Base-by-base conservation (phyloP, 139 green algal genomes). In the Pleodorina starrii region DNA sequence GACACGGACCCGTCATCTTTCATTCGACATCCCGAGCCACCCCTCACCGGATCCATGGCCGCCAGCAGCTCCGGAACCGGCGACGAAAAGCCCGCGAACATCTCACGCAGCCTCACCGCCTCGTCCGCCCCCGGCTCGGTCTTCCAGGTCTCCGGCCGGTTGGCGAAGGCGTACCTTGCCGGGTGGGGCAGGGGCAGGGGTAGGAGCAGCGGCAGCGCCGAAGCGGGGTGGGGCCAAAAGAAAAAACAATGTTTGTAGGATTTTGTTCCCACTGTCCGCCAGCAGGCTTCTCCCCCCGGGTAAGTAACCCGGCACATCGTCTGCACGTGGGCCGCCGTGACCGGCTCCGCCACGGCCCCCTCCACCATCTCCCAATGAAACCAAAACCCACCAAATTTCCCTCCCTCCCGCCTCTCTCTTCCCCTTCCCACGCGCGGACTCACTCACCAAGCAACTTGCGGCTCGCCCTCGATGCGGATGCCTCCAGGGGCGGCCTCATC, bases 111-210 rank as follows among this genome's bases (percentile, higher is more conserved):
- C 42, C 57, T 25, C 42, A 54, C 79, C 14, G 59, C 79, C 54
- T 86, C 79, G 42, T 86, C 79, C 5, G 79, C 29, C 5, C 79
- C 59, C 57, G 79, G 79, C 59, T 86, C 40, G 12, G 79, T 38
- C 40, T 7, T 4, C 79, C 79, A 86, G 57, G 66, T 48, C 40
- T 59, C 57, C 25, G 79, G 79, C 57, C 38, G 57, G 38, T 76
- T 75, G 59, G 27, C 57, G 59, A 86, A 86, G 40, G 59, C 79
- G 79, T 86, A 86, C 78, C 78, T 85, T 35, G n/a, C n/a, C n/a
- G n/a, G n/a, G n/a, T n/a, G n/a, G n/a, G n/a, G n/a, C n/a, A n/a
- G n/a, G n/a, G n/a, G n/a, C n/a, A n/a, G n/a, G n/a, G n/a, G n/a
- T n/a, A n/a, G n/a, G n/a, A n/a, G n/a, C n/a, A n/a, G n/a, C n/a